These are phyloP conservation scores for Bisporella sp. DNA, from an alignment of 2,329 filamentous ascomycete species.

Conservation along the genomic window DNA sequence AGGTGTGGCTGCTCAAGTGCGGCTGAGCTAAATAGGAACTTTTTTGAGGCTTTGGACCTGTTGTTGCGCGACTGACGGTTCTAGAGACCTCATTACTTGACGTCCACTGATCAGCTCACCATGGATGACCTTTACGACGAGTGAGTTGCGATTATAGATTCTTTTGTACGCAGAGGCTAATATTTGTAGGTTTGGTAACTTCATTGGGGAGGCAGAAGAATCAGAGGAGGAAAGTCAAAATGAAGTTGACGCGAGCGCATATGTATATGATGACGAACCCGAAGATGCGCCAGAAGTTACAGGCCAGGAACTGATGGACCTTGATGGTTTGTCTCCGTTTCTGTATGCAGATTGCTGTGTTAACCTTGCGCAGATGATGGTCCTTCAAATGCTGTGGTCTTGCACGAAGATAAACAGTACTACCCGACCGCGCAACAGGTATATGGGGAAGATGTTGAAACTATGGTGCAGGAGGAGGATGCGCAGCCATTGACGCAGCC, in stretches of 20 bases:
- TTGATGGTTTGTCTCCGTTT: constrained; percentile 57
- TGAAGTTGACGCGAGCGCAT: constrained; percentile 66
- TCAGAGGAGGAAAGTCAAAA: constrained; percentile 82
- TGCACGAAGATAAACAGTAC: constrained; percentile 99
- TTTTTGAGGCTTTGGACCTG: no score
- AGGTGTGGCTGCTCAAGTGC: no score
- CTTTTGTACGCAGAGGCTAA: constrained; percentile 10
- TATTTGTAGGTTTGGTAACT: constrained; percentile 79
- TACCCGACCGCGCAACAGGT: constrained; percentile 97
- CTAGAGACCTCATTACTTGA: background rate
- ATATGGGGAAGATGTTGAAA: constrained; percentile 91
- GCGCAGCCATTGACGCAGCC: constrained; percentile 86
- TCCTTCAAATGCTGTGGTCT: constrained; percentile 90
- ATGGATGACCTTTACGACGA: constrained; percentile 99
- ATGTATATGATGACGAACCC: constrained; percentile 69
- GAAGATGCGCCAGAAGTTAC: constrained; percentile 55
- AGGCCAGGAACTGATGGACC: constrained; percentile 85
- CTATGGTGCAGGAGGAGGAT: constrained; percentile 94
- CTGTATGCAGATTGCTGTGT: constrained; percentile 8
- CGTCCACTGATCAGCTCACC: constrained; percentile 7
- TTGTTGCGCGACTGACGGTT: no score
- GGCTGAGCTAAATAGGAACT: no score
- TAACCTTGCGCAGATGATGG: constrained; percentile 54
- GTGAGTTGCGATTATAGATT: constrained; percentile 38
- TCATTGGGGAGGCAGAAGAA: constrained; percentile 87